phyloP scores from a whole-genome alignment of 2,329 filamentous ascomycete genomes.

The Trichoderma breve region DNA sequence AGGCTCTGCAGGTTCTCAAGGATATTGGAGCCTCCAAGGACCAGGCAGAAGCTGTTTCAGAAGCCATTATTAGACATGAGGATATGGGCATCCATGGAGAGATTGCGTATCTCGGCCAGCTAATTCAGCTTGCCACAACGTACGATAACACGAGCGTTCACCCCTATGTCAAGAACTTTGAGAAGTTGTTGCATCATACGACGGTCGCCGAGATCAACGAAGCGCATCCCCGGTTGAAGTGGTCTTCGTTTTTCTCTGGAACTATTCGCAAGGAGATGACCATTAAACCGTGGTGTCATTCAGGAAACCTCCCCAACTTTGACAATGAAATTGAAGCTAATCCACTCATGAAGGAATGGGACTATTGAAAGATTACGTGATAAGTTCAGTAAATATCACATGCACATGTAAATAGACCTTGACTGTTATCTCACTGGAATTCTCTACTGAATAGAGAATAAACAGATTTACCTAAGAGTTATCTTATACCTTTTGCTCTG shows the following conservation, averaged over 20 bases:
- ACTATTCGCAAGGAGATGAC: conserved; percentile 55
- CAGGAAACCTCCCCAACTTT: conserved; percentile 59
- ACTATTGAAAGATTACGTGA: background rate
- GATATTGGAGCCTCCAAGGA: background rate
- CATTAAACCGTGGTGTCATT: conserved; percentile 70
- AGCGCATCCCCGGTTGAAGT: background rate
- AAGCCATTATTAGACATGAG: background rate
- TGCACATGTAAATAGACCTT: background rate
- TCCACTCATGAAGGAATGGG: background rate
- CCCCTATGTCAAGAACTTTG: background rate
- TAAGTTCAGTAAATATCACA: background rate
- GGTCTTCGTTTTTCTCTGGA: background rate
- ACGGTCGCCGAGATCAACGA: background rate
- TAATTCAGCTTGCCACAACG: background rate
- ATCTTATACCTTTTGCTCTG: background rate
- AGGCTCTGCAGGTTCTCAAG: background rate
- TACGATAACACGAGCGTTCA: background rate
- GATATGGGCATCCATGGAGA: background rate
- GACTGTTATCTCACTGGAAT: background rate
- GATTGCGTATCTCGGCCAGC: background rate
- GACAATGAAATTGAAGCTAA: conserved; percentile 33
- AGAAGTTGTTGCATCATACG: background rate
- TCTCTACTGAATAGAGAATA: background rate
- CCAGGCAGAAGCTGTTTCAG: background rate
- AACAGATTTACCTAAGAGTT: background rate